These are phyloP conservation scores for Neurospora sp. DNA, from an alignment of 495 filamentous ascomycete species.

Conservation along the genomic window DNA sequence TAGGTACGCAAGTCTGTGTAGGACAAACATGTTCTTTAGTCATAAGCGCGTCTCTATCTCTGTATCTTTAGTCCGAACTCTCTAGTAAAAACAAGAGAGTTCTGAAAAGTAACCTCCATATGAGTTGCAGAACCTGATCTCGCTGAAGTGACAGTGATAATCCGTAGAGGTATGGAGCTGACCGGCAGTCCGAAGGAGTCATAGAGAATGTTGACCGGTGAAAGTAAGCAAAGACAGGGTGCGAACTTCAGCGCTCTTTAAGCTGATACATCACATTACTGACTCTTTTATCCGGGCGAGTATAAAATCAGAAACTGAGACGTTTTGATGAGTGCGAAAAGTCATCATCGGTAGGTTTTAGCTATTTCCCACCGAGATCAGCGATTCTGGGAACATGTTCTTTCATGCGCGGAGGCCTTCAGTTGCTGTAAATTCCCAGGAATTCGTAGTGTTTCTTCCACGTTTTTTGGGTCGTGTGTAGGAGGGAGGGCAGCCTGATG, in stretches of 20 bases:
- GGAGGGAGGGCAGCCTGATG: not conserved
- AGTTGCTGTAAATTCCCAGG: not conserved
- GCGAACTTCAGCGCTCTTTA: not conserved
- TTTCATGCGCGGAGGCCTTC: not conserved
- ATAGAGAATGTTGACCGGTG: not conserved
- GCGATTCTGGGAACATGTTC: not conserved
- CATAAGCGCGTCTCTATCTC: not conserved
- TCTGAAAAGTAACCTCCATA: not conserved
- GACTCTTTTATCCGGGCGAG: not conserved
- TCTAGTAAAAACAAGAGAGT: not conserved
- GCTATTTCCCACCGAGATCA: not conserved
- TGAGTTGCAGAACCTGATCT: not conserved
- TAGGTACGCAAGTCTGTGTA: not conserved
- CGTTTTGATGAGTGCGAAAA: not conserved
- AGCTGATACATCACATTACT: not conserved
- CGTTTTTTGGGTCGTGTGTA: not conserved
- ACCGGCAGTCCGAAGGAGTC: not conserved
- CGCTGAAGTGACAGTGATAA: not conserved
- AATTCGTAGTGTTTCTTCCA: not conserved
- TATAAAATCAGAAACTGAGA: not conserved
- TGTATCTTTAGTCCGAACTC: not conserved
- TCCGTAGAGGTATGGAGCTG: not conserved
- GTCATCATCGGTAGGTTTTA: not conserved
- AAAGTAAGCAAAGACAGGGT: not conserved
- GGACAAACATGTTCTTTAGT: not conserved